Evolutionary conservation across 495 filamentous ascomycete species (phyloP).

Genomic region (Aspergillus asperescens): DNA sequence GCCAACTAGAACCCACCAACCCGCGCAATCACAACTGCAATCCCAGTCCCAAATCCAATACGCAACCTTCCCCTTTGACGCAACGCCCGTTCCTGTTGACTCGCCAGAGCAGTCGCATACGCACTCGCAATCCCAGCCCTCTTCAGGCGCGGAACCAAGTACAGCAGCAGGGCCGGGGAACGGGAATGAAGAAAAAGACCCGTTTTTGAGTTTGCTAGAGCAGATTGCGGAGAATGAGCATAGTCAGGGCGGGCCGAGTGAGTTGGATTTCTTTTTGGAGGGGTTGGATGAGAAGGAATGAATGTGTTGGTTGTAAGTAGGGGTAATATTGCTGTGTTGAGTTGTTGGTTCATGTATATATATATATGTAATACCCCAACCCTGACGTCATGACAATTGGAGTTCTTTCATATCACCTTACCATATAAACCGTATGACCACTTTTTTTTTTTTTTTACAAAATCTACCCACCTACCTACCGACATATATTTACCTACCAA

Average conservation of each 20-base stretch:
- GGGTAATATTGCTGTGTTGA: no score
- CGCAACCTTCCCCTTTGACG: slow-evolving; percentile 43
- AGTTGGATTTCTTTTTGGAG: slow-evolving; percentile 64
- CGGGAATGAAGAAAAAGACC: slow-evolving; percentile 58
- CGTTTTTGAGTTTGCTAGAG: slow-evolving; percentile 71
- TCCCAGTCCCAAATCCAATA: slow-evolving; percentile 25
- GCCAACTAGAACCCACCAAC: slow-evolving; percentile 13
- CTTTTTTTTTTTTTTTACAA: no score
- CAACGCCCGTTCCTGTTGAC: slow-evolving; percentile 19
- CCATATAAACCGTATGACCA: no score
- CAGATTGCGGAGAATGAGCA: slow-evolving; percentile 75
- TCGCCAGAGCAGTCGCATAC: no score
- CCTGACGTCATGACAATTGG: slow-evolving; percentile 6
- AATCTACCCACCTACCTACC: no score
- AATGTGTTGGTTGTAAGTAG: no score
- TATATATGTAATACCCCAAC: not conserved
- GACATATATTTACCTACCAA: no score
- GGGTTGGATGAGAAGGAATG: slow-evolving; percentile 14
- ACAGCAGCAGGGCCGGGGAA: slow-evolving; percentile 27
- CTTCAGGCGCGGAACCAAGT: slow-evolving; percentile 22
- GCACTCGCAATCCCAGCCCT: slow-evolving; percentile 31
- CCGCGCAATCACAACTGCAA: slow-evolving; percentile 15
- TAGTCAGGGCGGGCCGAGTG: slow-evolving; percentile 54
- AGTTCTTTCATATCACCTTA: not conserved
- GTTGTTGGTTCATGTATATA: not conserved